Base-by-base conservation (phyloP, 257 asterid species). In the Nicotiana attenuata region DNA sequence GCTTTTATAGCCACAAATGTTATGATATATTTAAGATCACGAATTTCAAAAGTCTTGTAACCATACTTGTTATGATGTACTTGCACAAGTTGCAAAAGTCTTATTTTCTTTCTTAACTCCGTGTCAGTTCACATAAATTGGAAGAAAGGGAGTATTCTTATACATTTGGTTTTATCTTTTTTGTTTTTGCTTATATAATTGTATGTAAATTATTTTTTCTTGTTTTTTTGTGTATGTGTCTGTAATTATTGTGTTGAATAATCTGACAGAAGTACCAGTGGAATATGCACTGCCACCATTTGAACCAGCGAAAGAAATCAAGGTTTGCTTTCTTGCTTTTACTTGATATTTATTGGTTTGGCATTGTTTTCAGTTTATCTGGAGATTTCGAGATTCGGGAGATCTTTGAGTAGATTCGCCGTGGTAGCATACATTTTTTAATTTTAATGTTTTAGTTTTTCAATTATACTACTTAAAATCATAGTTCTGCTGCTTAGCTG, bases 231-330 rank as follows among this genome's bases (percentile, higher is more conserved):
- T 38, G 45, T 41, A 9, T 41, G 50, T 41, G 13, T 22, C 78
- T 20, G 19, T 85, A 77, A 41, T 53, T 80, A 81, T 85, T 78
- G 59, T 81, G 81, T 60, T 81, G 61, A 83, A 55, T 87, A 73
- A 80, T 82, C 80, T 52, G 81, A 86, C 93, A 93, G 98, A 90
- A 87, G 94, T 92, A 81, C 97, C 96, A 0, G 89, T 90, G 80
- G 88, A 91, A 76, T 92, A 86, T 87, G 82, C 89, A 60, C 76
- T 89, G 86, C 89, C 87, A 65, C 88, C 94, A 22, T 77, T 84
- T 52, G 84, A 64, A 50, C 60, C 87, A 19, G 83, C 83, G 19
- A 86, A 77, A 56, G 85, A 82, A 64, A 41, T 86, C 80, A 90
- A 91, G 97, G 98, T 94, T 77, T 66, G 91, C 17, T 60, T 73